These are phyloP conservation scores for Beauveria brongniartii DNA, from an alignment of 2,329 filamentous ascomycete species.

Conservation along the genomic window DNA sequence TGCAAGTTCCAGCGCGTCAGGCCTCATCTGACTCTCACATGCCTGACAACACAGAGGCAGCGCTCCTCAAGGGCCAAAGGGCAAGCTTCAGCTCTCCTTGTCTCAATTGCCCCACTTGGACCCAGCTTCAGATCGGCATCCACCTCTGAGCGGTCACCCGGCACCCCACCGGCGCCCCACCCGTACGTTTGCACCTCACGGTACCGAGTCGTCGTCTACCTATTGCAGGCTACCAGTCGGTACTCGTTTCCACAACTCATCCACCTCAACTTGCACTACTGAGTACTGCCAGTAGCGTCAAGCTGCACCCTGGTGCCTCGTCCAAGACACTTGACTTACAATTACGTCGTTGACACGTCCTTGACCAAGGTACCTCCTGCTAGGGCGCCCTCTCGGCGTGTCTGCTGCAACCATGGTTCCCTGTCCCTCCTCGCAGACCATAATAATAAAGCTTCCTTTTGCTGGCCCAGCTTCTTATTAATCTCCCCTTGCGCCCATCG, in stretches of 20 bases:
- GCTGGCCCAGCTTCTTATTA: neutral
- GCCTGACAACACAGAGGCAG: neutral
- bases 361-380: neutral
- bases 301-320: neutral
- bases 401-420: neutral
- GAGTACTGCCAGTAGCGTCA: neutral
- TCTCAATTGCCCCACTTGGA: neutral
- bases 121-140: constrained; percentile 9
- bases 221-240: neutral
- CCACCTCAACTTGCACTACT: neutral
- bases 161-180: neutral
- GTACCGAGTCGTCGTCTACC: too few relatives aligned
- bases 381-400: neutral
- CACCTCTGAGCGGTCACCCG: neutral
- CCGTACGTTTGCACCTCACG: neutral
- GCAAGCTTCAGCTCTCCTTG: constrained; percentile 3
- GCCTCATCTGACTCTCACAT: neutral
- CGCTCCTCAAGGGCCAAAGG: neutral
- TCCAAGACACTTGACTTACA: constrained; percentile 8
- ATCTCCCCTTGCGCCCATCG: constrained; percentile 7
- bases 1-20: constrained; percentile 6
- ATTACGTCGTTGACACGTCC: constrained; percentile 11
- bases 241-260: neutral
- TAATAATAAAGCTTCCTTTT: neutral
- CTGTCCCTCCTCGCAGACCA: too few relatives aligned